Evolutionary conservation across 1,139 yeast genomes (phyloP).

Genomic region (Protomyces inouyei): DNA sequence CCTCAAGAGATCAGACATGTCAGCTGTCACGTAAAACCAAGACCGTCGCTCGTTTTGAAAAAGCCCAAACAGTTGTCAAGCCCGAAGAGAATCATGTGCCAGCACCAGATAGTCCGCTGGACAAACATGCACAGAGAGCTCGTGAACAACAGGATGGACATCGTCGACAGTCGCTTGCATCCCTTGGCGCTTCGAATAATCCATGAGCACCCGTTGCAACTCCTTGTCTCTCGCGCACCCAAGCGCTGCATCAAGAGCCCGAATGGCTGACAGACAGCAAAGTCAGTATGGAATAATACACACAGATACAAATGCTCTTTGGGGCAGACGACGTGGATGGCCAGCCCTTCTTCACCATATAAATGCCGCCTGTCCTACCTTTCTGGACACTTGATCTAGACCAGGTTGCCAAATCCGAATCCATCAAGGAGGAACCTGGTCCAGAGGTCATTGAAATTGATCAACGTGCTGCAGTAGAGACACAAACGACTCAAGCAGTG

Average conservation of each 20-base stretch:
- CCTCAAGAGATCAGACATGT: no score
- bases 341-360: slow-evolving; percentile 54
- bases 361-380: slow-evolving; percentile 71
- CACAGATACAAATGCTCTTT: background rate
- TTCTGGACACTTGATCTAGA: slow-evolving; percentile 38
- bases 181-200: background rate
- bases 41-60: no score
- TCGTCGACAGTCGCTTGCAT: background rate
- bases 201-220: background rate
- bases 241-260: background rate
- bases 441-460: slow-evolving; percentile 12
- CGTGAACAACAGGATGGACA: no score
- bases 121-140: no score
- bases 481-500: background rate
- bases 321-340: slow-evolving; percentile 40
- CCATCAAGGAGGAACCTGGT: slow-evolving; percentile 2
- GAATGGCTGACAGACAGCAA: background rate
- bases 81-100: no score
- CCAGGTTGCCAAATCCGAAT: slow-evolving; percentile 29
- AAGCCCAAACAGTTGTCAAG: no score
- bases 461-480: background rate
- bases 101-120: no score
- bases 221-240: background rate
- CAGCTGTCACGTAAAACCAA: no score
- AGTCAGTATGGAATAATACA: background rate